Conservation (phyloP, 2,329 filamentous ascomycete species). For the Diaporthe longicolla region DNA sequence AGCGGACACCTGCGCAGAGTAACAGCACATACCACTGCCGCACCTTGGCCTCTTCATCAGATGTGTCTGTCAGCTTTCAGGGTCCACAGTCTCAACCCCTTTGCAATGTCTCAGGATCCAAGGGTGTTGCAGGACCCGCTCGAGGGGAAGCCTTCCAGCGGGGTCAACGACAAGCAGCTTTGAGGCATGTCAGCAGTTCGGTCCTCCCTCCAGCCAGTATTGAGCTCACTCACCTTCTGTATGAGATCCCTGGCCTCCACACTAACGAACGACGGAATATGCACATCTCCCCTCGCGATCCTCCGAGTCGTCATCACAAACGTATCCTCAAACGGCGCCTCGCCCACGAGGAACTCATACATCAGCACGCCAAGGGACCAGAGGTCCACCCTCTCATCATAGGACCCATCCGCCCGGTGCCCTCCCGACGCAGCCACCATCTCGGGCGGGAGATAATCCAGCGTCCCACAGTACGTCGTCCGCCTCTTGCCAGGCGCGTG, state of each 20-base stretch:
- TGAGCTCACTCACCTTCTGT: neutral
- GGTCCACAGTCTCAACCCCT: neutral
- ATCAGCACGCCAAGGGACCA: slow-evolving; percentile 32
- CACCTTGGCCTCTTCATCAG: too few species aligned
- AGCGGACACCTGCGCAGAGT: too few species aligned
- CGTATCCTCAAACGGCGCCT: slow-evolving; percentile 40
- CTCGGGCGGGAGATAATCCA: slow-evolving; percentile 50
- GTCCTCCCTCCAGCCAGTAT: neutral
- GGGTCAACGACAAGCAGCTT: slow-evolving; percentile 34
- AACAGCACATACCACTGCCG: too few species aligned
- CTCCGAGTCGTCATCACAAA: slow-evolving; percentile 32
- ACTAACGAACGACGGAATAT: slow-evolving; percentile 66
- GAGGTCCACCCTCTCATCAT: slow-evolving; percentile 37
- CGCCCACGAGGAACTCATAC: slow-evolving; percentile 36
- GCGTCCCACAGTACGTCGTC: slow-evolving; percentile 48
- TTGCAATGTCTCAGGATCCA: slow-evolving; percentile 33
- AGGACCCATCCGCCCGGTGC: slow-evolving; percentile 57
- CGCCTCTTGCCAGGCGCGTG: slow-evolving; percentile 46
- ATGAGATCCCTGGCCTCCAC: slow-evolving; percentile 67
- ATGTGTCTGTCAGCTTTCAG: neutral
- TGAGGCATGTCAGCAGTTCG: neutral
- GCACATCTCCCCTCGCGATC: slow-evolving; percentile 32
- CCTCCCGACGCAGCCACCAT: slow-evolving; percentile 43
- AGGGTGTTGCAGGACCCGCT: slow-evolving; percentile 4
- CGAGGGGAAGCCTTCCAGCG: slow-evolving; percentile 7